A percentile compares a stretch with the other conserved stretches of the same genome.
Evolutionary conservation across 352 stramenopile species (phyloP).

Genomic region (Phytopythium oedochilum): DNA sequence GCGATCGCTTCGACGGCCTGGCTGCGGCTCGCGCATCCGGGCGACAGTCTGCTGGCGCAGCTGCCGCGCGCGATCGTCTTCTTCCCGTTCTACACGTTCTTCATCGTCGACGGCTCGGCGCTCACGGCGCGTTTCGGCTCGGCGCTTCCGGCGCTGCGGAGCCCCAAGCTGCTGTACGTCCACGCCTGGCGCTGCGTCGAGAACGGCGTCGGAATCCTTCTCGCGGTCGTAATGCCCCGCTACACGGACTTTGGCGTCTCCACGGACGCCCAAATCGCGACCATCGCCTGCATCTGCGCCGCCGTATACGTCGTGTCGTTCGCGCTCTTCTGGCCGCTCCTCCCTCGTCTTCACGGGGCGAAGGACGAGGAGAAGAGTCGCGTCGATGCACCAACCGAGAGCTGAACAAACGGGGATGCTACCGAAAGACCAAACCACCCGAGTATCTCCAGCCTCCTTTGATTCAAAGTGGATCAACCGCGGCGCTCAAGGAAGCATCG

Average conservation of each 20-base stretch:
- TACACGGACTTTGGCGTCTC: constrained; percentile 63
- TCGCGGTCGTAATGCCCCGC: constrained; percentile 32
- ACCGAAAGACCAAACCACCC: too few relatives aligned
- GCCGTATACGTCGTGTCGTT: constrained; percentile 25
- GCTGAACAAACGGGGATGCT: too few relatives aligned
- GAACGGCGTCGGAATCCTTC: constrained; percentile 34
- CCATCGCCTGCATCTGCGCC: constrained; percentile 30
- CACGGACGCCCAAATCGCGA: constrained; percentile 27
- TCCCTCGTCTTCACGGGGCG: constrained; percentile 3
- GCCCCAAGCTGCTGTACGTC: constrained; percentile 26
- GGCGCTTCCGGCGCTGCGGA: constrained; percentile 26
- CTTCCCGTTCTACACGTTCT: constrained; percentile 68
- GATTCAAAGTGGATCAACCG: too few relatives aligned
- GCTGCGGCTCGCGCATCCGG: constrained; percentile 38
- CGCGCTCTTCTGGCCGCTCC: constrained; percentile 22
- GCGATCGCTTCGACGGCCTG: constrained; percentile 26
- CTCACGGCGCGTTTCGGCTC: constrained; percentile 28
- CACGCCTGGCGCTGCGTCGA: constrained; percentile 57
- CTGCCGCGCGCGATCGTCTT: constrained; percentile 44
- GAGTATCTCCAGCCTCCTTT: too few relatives aligned
- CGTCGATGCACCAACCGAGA: background rate
- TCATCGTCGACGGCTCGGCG: constrained; percentile 46
- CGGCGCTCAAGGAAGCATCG: too few relatives aligned
- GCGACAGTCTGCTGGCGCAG: constrained; percentile 22
- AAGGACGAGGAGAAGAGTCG: constrained; percentile 7